Percentiles rank a stretch among this genome's conserved stretches.
phyloP scores from a whole-genome alignment of 2,329 filamentous ascomycete genomes.

The Drechslera avenae region DNA sequence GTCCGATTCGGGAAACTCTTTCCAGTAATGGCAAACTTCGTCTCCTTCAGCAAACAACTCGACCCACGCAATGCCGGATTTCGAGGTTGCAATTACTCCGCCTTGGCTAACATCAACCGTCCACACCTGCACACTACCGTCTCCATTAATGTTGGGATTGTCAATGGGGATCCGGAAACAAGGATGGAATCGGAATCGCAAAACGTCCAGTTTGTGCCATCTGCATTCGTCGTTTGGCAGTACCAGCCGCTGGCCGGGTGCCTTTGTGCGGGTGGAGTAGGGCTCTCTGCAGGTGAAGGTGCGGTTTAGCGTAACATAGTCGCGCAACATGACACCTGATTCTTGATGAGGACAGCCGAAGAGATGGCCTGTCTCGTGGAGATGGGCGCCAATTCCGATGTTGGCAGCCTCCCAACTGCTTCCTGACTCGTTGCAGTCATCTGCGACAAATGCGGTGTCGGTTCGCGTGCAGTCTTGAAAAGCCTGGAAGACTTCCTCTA shows the following conservation, averaged over 20 bases:
- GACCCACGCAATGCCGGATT: conserved; percentile 81
- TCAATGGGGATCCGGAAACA: conserved; percentile 87
- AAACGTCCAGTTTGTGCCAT: conserved; percentile 87
- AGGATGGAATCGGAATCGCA: conserved; percentile 88
- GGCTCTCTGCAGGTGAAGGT: conserved; percentile 82
- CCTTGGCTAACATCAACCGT: conserved; percentile 78
- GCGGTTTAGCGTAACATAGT: conserved; percentile 83
- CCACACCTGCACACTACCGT: conserved; percentile 85
- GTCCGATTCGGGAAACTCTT: conserved; percentile 74
- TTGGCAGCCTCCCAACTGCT: conserved; percentile 96
- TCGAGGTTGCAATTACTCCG: conserved; percentile 78
- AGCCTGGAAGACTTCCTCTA: conserved; percentile 88
- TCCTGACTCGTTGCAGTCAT: conserved; percentile 84
- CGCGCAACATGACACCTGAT: conserved; percentile 87
- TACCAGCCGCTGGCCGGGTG: conserved; percentile 75
- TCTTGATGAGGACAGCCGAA: conserved; percentile 91
- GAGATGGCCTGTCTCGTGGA: conserved; percentile 88
- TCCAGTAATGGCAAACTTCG: conserved; percentile 76
- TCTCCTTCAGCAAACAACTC: conserved; percentile 84
- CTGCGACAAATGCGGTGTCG: conserved; percentile 78
- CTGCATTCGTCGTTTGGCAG: conserved; percentile 79
- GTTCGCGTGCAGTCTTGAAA: conserved; percentile 91
- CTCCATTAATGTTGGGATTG: conserved; percentile 57
- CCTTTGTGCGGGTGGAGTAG: conserved; percentile 84
- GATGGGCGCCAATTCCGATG: conserved; percentile 88